phyloP scores from a whole-genome alignment of 2,329 filamentous ascomycete genomes.

The Sphaerulina musiva region DNA sequence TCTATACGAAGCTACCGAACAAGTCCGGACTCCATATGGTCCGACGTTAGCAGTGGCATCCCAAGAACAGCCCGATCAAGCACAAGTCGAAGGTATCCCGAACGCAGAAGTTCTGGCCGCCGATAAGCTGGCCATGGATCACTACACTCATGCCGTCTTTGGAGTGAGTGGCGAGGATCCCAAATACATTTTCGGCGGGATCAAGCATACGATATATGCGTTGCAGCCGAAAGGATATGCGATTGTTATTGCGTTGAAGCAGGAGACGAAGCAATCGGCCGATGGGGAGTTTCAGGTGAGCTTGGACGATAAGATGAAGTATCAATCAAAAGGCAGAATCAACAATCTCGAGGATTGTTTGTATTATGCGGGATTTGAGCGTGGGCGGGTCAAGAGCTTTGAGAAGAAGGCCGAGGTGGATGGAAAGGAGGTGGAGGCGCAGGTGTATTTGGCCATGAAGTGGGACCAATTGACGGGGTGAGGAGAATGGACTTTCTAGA shows the following conservation, averaged over 20 bases:
- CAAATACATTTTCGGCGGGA: constrained; percentile 21
- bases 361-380: constrained; percentile 28
- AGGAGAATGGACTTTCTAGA: background rate
- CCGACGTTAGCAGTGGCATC: constrained; percentile 23
- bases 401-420: constrained; percentile 20
- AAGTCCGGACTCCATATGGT: constrained; percentile 24
- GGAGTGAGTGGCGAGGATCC: constrained; percentile 22
- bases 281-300: constrained; percentile 17
- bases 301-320: constrained; percentile 26
- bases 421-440: constrained; percentile 21
- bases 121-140: constrained; percentile 23
- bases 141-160: constrained; percentile 26
- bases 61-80: constrained; percentile 12
- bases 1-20: constrained; percentile 17
- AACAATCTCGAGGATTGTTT: constrained; percentile 22
- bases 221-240: constrained; percentile 26
- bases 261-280: constrained; percentile 15
- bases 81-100: constrained; percentile 10
- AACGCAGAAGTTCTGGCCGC: constrained; percentile 16
- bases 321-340: constrained; percentile 22
- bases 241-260: constrained; percentile 23
- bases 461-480: constrained; percentile 24
- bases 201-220: constrained; percentile 25
- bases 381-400: constrained; percentile 23
- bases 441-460: constrained; percentile 28